Evolutionary conservation across 2,329 filamentous ascomycete genomes (phyloP).

Genomic region (Ceratocystis lukuohia): DNA sequence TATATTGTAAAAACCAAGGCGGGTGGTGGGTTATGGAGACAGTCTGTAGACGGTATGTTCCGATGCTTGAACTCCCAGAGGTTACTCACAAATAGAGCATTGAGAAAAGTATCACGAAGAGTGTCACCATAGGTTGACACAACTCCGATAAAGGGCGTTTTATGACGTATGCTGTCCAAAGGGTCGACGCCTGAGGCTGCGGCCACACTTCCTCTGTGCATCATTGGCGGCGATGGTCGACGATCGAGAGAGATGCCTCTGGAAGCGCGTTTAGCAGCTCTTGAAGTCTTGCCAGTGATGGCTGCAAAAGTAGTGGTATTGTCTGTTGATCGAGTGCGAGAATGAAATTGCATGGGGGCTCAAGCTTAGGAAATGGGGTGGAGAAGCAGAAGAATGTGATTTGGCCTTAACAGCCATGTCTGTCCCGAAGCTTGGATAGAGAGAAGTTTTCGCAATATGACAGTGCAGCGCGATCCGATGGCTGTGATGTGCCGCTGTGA

Average conservation of each 20-base stretch:
- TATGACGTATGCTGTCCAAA: conserved; percentile 15
- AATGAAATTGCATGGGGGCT: conserved; percentile 16
- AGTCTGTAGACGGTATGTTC: background rate
- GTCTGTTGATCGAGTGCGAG: conserved; percentile 15
- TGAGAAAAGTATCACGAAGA: conserved; percentile 13
- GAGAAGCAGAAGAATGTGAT: conserved; percentile 2
- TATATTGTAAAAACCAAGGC: background rate
- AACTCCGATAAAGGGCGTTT: conserved; percentile 16
- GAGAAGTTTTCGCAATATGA: conserved; percentile 6
- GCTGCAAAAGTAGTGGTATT: conserved; percentile 8
- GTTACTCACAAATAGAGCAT: conserved; percentile 18
- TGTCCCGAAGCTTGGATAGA: conserved; percentile 3
- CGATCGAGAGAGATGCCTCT: conserved; percentile 11
- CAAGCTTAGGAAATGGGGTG: background rate
- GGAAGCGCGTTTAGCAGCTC: conserved; percentile 13
- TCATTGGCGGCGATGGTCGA: conserved; percentile 10
- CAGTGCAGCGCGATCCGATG: background rate
- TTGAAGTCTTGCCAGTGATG: conserved; percentile 6
- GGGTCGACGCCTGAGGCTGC: background rate
- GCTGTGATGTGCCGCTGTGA: background rate
- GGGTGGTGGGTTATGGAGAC: background rate
- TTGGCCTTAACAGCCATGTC: conserved; percentile 14
- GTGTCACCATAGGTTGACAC: conserved; percentile 17
- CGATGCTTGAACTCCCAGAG: background rate
- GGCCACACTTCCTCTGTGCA: background rate